Evolutionary conservation across 2,329 filamentous ascomycete genomes (phyloP).

Genomic region (Trichoderma arundinaceum): DNA sequence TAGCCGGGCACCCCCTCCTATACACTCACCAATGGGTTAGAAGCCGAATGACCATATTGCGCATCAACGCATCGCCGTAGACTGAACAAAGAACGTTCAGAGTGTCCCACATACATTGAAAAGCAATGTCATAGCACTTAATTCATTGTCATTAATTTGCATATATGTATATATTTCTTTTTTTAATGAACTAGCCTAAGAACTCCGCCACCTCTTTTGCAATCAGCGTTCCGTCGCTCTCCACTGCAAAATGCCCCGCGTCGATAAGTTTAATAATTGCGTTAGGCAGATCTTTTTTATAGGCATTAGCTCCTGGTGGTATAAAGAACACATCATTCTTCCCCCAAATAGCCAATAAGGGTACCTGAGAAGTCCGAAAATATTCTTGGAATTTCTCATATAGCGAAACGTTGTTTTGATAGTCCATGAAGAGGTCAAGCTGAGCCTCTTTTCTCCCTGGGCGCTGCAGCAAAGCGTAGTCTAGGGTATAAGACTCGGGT

Average conservation of each 20-base stretch:
- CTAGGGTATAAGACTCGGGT: conserved; percentile 16
- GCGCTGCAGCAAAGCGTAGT: conserved; percentile 18
- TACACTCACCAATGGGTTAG: too few species aligned
- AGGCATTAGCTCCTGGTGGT: conserved; percentile 5
- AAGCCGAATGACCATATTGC: too few species aligned
- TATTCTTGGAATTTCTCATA: conserved; percentile 27
- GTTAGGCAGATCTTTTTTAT: conserved; percentile 4
- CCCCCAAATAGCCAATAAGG: conserved; percentile 12
- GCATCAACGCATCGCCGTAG: too few species aligned
- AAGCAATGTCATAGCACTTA: too few species aligned
- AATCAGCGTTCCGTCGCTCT: conserved; percentile 11
- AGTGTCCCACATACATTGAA: too few species aligned
- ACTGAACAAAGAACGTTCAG: too few species aligned
- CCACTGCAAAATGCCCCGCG: conserved; percentile 19
- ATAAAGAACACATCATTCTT: conserved; percentile 21
- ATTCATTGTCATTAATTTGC: neutral
- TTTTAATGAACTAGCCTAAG: neutral
- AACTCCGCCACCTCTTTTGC: conserved; percentile 11
- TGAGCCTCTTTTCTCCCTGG: conserved; percentile 23
- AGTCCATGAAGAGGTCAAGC: conserved; percentile 24
- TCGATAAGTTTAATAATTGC: conserved; percentile 17
- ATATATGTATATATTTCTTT: too few species aligned
- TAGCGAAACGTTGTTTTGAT: conserved; percentile 6
- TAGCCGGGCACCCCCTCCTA: too few species aligned
- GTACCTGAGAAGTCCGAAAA: conserved; percentile 8